phyloP scores from a whole-genome alignment of 2,329 filamentous ascomycete species.

The Talaromyces amestolkiae region DNA sequence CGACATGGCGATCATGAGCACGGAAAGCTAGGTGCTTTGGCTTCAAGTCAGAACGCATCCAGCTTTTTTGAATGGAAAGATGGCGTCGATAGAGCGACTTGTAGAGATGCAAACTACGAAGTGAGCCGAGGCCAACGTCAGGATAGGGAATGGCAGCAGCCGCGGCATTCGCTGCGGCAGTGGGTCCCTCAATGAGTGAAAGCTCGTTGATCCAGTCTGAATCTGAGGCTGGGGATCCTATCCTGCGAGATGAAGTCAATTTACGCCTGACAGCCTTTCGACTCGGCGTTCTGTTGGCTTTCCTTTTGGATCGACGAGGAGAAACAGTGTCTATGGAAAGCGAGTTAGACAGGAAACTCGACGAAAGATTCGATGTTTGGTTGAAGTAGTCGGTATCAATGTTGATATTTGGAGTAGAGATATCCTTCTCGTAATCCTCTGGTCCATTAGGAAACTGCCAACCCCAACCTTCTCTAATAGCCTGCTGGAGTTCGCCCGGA shows the following conservation, averaged over 20 bases:
- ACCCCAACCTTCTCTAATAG: slow-evolving; percentile 90
- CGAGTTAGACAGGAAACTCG: slow-evolving; percentile 28
- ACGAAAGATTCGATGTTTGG: slow-evolving; percentile 23
- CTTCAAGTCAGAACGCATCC: slow-evolving; percentile 80
- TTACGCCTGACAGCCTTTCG: slow-evolving; percentile 60
- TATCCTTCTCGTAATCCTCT: slow-evolving; percentile 75
- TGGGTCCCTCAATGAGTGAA: slow-evolving; percentile 70
- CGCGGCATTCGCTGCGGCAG: slow-evolving; percentile 81
- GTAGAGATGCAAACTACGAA: slow-evolving; percentile 85
- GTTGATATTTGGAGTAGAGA: slow-evolving; percentile 48
- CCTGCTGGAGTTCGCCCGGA: slow-evolving; percentile 76
- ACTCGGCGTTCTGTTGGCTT: slow-evolving; percentile 46
- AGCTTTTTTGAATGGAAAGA: slow-evolving; percentile 83
- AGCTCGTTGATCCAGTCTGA: slow-evolving; percentile 48
- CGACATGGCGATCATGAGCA: slow-evolving; percentile 94
- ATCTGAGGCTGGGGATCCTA: slow-evolving; percentile 39
- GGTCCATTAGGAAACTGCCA: slow-evolving; percentile 84
- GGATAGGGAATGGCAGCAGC: slow-evolving; percentile 77
- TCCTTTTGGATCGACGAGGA: slow-evolving; percentile 46
- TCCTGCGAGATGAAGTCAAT: slow-evolving; percentile 38
- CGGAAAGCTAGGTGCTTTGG: slow-evolving; percentile 92
- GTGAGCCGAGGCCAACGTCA: slow-evolving; percentile 70
- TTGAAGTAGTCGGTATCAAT: slow-evolving; percentile 39
- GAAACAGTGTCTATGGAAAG: slow-evolving; percentile 25
- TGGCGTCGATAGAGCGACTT: slow-evolving; percentile 95